These are phyloP conservation scores for Neonectria punicea DNA, from an alignment of 2,329 filamentous ascomycete species.

Conservation along the genomic window DNA sequence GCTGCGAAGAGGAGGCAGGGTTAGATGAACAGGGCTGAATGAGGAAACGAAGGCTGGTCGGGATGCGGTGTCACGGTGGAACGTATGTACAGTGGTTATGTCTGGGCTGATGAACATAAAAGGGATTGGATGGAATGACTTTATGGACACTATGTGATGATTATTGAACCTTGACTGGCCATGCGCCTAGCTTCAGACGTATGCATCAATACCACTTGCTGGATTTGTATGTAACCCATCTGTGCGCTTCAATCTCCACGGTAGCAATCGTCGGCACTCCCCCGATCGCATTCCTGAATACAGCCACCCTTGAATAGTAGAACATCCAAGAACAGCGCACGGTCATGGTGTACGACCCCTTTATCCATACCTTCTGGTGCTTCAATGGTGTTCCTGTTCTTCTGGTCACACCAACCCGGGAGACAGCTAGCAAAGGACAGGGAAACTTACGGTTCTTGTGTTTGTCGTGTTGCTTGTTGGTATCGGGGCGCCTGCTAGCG, in stretches of 20 bases:
- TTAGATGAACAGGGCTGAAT: slow-evolving; percentile 1
- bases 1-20: slow-evolving; percentile 51
- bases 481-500: neutral
- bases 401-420: neutral
- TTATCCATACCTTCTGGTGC: neutral
- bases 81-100: neutral
- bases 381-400: neutral
- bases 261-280: neutral
- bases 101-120: neutral
- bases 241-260: neutral
- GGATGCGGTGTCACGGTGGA: no score
- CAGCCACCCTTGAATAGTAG: neutral
- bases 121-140: neutral
- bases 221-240: neutral
- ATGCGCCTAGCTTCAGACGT: neutral
- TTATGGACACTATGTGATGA: neutral
- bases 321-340: neutral
- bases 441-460: neutral
- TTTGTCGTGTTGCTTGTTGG: neutral
- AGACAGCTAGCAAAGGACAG: neutral
- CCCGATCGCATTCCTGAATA: neutral
- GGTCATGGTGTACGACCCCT: neutral
- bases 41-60: neutral
- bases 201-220: neutral
- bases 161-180: neutral